Base-by-base conservation (phyloP, 1,139 yeast genomes). In the Hyphopichia khmerensis region DNA sequence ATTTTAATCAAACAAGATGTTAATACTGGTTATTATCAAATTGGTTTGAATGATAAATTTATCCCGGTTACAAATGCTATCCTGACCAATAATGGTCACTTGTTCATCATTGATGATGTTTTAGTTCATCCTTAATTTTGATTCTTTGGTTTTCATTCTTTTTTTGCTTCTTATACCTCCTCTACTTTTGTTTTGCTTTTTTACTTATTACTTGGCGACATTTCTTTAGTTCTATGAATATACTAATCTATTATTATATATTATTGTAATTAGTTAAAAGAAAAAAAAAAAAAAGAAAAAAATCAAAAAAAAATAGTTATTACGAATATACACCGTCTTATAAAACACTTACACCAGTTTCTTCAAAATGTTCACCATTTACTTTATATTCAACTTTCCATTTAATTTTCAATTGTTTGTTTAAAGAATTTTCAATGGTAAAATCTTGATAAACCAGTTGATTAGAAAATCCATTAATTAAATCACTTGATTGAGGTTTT, bases 361-460 rank as follows among this genome's bases (percentile, higher is more conserved):
- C 87, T 54, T 78, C 84, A 31, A 63, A 63, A 11, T 62, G 60
- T 14, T 63, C 57, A 13, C 81, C 82, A 41, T 75, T 77, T 7
- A 75, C 56, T 14, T 56, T 56, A 57, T 82, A 90, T 46, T 79
- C 79, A 26, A 80, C 77, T 60, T 86, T 88, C 95, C 95, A 91
- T 60, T 90, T 86, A 45, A 91, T 72, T 64, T 88, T 90, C 52
- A 88, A 72, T 18, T 76, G 63, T 49, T 70, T 70, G 40, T 61
- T 59, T 2, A 59, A 51, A 3, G 80, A 75, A 53, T 82, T 79
- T 40, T 76, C 81, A 46, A 91, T 75, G n/a, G 63, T 59, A 44
- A 84, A 77, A 24, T 65, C 69, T 61, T 88, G 96, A 4, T 72
- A 68, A 16, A 88, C 72, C 6, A 84, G 85, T 43, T 77, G 74